Base-by-base conservation (phyloP, 2,329 filamentous ascomycete genomes). In the Chaetomium strumarium region DNA sequence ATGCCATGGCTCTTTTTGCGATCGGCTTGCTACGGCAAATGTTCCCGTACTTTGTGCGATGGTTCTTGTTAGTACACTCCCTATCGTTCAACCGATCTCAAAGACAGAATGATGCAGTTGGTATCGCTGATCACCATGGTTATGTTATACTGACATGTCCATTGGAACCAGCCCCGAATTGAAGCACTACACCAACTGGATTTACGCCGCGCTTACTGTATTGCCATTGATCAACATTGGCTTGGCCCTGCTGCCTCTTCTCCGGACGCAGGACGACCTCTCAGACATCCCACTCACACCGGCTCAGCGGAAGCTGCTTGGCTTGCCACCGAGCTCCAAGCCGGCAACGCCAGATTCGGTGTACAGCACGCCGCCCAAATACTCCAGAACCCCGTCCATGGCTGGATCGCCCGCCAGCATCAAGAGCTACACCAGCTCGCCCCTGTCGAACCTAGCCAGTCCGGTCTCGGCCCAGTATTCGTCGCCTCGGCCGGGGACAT, bases 241-340 rank as follows among this genome's bases (percentile, higher is more conserved):
- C 57, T 63, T 84, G 50, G 87, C 90, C 36, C 72, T 88, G 52
- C 74, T 83, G 42, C 93, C 92, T 2, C 78, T 96, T 12, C 70
- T 90, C 63, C 80, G 84, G 58, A 76, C 79, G 40, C 77, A 77
- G 60, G 93, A 97, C 68, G 80, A 90, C 57, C 79, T 96, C 58
- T 76, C 84, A 68, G 93, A 99, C 68, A 95, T 99, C 46, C 84
- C 92, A 56, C 79, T 99, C 60, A 96, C 92, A 1, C 85, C 88
- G n/a, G 83, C 84, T 12, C 93, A 97, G 73, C 86, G 92, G 56
- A 79, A 84, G 58, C 79, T 96, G 13, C 81, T 99, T 47, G 91
- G 90, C 44, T 81, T 99, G 3, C 80, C 85, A 37, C 85, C 89
- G 2, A 81, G 77, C 53, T 76, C 78, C 2, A 70, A 73, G 2